These are phyloP conservation scores for Platismatia glauca DNA, from an alignment of 495 filamentous ascomycete genomes.

Conservation along the genomic window DNA sequence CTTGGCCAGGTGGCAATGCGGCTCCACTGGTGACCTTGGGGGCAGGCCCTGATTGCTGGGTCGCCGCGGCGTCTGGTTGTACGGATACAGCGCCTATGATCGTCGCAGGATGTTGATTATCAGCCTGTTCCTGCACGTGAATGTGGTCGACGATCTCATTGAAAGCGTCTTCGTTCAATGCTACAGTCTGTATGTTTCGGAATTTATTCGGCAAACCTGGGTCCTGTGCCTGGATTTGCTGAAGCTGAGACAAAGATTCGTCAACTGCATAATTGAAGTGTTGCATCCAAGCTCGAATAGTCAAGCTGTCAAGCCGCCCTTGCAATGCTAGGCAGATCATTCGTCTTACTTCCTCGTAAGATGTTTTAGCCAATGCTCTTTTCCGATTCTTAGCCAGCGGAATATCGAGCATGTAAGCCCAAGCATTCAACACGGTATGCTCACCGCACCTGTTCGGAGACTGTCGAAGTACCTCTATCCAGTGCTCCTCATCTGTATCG, in stretches of 20 bases:
- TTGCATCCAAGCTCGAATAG: neutral
- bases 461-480: neutral
- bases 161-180: neutral
- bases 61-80: neutral
- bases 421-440: conserved; percentile 20
- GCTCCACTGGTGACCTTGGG: neutral
- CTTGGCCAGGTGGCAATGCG: neutral
- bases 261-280: neutral
- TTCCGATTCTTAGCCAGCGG: neutral
- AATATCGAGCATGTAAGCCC: conserved; percentile 19
- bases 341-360: neutral
- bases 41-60: neutral
- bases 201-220: neutral
- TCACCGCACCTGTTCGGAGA: conserved; percentile 10
- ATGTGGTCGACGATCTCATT: neutral
- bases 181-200: neutral
- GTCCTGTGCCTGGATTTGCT: neutral
- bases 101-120: neutral
- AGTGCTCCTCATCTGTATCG: neutral
- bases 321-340: neutral
- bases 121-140: neutral
- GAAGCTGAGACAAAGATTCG: neutral
- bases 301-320: neutral
- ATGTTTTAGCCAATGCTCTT: neutral
- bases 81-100: neutral